phyloP scores from a whole-genome alignment of 345 rosid genomes.

The Sisymbrium altissimum region DNA sequence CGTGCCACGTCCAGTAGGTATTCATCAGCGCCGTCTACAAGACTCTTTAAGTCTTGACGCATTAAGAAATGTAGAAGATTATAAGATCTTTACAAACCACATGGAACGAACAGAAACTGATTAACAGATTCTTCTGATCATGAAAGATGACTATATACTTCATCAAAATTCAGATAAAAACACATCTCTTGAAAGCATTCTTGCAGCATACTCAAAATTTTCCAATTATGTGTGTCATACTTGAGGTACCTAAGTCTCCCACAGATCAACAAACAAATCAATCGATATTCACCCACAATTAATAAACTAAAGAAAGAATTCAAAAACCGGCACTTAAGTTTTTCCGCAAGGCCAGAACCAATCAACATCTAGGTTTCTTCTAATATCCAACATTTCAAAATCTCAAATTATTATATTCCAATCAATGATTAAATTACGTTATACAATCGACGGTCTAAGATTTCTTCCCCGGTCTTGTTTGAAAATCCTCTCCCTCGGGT shows the following conservation, averaged over 20 bases:
- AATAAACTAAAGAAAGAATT: background rate
- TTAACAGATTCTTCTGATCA: background rate
- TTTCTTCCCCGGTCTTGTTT: background rate
- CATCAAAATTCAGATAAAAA: background rate
- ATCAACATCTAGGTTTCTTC: background rate
- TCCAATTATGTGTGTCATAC: background rate
- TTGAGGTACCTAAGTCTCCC: background rate
- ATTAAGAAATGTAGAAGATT: background rate
- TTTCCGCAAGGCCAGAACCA: background rate
- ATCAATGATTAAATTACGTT: background rate
- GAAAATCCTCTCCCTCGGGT: background rate
- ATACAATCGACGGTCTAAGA: background rate
- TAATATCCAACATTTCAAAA: background rate
- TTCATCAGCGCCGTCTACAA: background rate
- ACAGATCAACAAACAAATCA: background rate
- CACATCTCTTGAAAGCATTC: background rate
- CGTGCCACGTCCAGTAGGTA: background rate
- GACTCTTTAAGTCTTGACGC: background rate
- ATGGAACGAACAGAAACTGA: background rate
- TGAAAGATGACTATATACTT: background rate
- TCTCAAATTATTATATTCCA: background rate
- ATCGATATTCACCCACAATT: background rate
- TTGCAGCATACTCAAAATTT: background rate
- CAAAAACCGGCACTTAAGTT: background rate
- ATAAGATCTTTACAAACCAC: background rate